Percentiles rank a stretch among this genome's conserved stretches.
These are phyloP conservation scores for Dendryphion nanum DNA, from an alignment of 2,329 filamentous ascomycete species.

Conservation along the genomic window DNA sequence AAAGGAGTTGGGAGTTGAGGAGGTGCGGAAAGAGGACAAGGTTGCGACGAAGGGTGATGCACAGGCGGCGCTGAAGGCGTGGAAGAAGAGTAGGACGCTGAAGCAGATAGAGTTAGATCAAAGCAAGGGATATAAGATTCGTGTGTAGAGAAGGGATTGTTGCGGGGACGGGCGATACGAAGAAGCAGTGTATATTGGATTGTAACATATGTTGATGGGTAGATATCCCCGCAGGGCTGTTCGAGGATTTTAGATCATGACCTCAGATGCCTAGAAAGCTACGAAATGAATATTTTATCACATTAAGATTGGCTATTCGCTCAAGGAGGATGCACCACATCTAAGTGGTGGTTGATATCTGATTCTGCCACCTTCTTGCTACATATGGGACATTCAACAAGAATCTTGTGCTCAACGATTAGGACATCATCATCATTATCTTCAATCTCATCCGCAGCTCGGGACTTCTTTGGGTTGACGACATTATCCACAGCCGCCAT, in stretches of 20 bases:
- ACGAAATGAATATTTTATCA: too few species aligned
- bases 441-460: slow-evolving; percentile 1
- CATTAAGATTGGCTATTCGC: not conserved
- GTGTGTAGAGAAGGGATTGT: too few species aligned
- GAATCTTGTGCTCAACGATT: slow-evolving; percentile 14
- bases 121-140: not conserved
- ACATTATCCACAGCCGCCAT: slow-evolving; percentile 6
- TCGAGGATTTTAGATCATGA: too few species aligned
- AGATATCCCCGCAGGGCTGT: too few species aligned
- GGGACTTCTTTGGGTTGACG: not conserved
- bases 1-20: too few species aligned
- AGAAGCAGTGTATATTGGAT: not conserved
- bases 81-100: not conserved
- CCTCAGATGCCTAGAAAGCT: too few species aligned
- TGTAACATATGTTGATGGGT: not conserved
- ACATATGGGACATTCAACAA: slow-evolving; percentile 44
- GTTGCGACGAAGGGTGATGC: not conserved
- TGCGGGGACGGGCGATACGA: not conserved
- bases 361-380: slow-evolving; percentile 23
- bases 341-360: slow-evolving; percentile 42
- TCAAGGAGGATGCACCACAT: slow-evolving; percentile 26
- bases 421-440: slow-evolving; percentile 11
- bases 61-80: not conserved
- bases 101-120: not conserved
- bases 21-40: too few species aligned